Percentiles rank a stretch among this genome's conserved stretches.
These are phyloP conservation scores for Penicillium fimorum DNA, from an alignment of 495 filamentous ascomycete species.

Conservation along the genomic window DNA sequence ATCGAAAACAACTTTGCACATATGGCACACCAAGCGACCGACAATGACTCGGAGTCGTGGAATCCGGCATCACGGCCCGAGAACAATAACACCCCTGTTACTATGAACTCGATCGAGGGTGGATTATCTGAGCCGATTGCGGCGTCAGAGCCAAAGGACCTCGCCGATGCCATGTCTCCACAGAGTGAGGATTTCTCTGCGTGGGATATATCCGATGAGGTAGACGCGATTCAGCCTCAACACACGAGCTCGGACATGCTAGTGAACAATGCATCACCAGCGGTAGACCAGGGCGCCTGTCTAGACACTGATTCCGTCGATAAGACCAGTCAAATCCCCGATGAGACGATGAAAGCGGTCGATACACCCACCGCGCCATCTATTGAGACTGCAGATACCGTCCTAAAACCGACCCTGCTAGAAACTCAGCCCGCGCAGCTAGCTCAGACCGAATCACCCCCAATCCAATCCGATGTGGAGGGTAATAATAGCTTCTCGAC, in stretches of 20 bases:
- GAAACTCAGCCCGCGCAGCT: not conserved
- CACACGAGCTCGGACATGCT: constrained; percentile 5
- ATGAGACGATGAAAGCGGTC: no score
- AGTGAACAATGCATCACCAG: constrained; percentile 7
- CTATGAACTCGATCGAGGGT: constrained; percentile 11
- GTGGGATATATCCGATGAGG: constrained; percentile 21
- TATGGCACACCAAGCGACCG: constrained; percentile 23
- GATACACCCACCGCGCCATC: not conserved
- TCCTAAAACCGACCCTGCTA: no score
- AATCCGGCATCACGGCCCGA: constrained; percentile 44
- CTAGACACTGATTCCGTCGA: not conserved
- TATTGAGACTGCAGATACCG: not conserved
- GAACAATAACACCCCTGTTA: constrained; percentile 9
- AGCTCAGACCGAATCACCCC: not conserved
- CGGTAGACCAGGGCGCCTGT: not conserved
- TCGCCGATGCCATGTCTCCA: constrained; percentile 18
- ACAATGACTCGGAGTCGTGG: constrained; percentile 33
- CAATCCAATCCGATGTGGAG: not conserved
- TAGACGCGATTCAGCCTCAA: constrained; percentile 1
- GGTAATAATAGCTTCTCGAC: no score
- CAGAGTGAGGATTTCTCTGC: constrained; percentile 22
- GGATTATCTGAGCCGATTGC: constrained; percentile 13
- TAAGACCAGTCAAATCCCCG: not conserved
- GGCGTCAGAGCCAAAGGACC: constrained; percentile 15
- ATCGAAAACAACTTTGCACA: constrained; percentile 12